These are phyloP conservation scores for Mercurialis annua DNA, from an alignment of 345 rosid genomes.

Conservation along the genomic window DNA sequence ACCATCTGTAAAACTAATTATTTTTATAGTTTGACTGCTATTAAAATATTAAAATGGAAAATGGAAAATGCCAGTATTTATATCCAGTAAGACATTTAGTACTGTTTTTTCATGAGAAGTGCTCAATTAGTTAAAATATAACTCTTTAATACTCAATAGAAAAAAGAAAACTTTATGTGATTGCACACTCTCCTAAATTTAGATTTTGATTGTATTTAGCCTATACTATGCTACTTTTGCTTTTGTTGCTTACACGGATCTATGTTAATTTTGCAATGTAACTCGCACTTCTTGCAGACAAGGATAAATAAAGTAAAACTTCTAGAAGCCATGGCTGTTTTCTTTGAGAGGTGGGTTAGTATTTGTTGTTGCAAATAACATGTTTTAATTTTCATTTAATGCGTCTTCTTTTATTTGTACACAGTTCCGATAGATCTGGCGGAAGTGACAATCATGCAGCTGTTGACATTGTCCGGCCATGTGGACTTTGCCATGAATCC, in stretches of 20 bases:
- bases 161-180: too few relatives aligned
- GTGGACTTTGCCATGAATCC: constrained; percentile 75
- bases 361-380: constrained; percentile 9
- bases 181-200: too few relatives aligned
- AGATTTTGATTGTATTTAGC: too few relatives aligned
- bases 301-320: constrained; percentile 70
- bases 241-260: not conserved
- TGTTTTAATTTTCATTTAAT: constrained; percentile 11
- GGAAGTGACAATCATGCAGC: constrained; percentile 53
- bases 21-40: too few relatives aligned
- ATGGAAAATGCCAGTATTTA: too few relatives aligned
- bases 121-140: too few relatives aligned
- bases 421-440: constrained; percentile 56
- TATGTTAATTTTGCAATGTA: constrained; percentile 15
- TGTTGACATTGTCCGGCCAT: constrained; percentile 70
- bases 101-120: too few relatives aligned
- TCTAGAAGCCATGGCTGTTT: constrained; percentile 79
- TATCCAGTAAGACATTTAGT: too few relatives aligned
- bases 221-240: too few relatives aligned
- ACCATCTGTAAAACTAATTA: too few relatives aligned
- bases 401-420: constrained; percentile 20
- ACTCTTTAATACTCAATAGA: too few relatives aligned
- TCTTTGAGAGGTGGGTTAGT: constrained; percentile 73
- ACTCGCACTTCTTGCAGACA: constrained; percentile 49
- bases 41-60: too few relatives aligned